Evolutionary conservation across 805 yeast genomes (phyloP).

Genomic region (Isabelozyma rhagii): DNA sequence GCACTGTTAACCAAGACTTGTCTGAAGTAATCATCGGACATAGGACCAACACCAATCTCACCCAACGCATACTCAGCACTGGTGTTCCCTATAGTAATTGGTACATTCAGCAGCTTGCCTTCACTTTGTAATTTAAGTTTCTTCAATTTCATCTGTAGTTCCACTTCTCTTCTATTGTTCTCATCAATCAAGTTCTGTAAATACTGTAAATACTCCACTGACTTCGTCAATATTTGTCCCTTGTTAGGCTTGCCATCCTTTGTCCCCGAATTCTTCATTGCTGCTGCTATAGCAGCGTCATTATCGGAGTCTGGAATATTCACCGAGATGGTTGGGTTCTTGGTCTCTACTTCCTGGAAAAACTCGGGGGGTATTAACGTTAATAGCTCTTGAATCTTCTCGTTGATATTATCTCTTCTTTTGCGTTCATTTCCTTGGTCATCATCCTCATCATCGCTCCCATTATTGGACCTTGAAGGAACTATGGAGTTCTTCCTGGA

Average conservation of each 20-base stretch:
- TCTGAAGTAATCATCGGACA: slow-evolving; percentile 45
- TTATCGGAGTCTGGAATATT: slow-evolving; percentile 7
- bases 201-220: slow-evolving; percentile 67
- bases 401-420: slow-evolving; percentile 42
- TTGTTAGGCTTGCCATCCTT: slow-evolving; percentile 84
- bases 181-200: slow-evolving; percentile 74
- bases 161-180: slow-evolving; percentile 76
- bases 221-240: slow-evolving; percentile 74
- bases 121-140: slow-evolving; percentile 47
- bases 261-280: slow-evolving; percentile 49
- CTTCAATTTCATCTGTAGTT: slow-evolving; percentile 58
- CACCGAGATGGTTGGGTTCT: slow-evolving; percentile 5
- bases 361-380: slow-evolving; percentile 34
- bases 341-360: slow-evolving; percentile 26
- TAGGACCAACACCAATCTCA: slow-evolving; percentile 79
- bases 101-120: slow-evolving; percentile 39
- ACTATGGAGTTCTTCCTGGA: slow-evolving; percentile 32
- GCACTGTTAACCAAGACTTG: slow-evolving; percentile 21
- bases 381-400: slow-evolving; percentile 41
- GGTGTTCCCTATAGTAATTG: slow-evolving; percentile 47
- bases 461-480: slow-evolving; percentile 18
- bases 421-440: slow-evolving; percentile 40
- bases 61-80: slow-evolving; percentile 78
- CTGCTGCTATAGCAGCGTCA: slow-evolving; percentile 27
- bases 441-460: slow-evolving; percentile 20